These are phyloP conservation scores for Ceratobasidium sp. DNA, from an alignment of 1,284 basidiomycete species.

Conservation along the genomic window DNA sequence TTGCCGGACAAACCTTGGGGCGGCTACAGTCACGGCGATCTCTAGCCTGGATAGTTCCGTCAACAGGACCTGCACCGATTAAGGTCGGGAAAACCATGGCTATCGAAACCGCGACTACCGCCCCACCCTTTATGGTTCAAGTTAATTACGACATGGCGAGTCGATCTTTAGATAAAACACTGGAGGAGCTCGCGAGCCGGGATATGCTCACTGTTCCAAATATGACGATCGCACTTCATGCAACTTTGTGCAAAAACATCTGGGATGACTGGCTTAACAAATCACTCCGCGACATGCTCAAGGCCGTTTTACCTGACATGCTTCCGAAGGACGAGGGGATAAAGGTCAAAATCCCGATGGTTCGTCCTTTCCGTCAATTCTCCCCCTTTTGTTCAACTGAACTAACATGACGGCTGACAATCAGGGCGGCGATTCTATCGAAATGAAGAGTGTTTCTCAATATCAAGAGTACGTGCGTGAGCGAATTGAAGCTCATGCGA, in stretches of 20 bases:
- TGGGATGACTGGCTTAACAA: constrained; percentile 30
- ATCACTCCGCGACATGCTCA: not conserved
- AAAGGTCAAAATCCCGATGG: not conserved
- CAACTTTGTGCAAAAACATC: constrained; percentile 2
- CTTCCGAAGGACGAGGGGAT: not conserved
- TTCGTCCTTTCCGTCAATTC: not conserved
- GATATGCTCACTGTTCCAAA: not conserved
- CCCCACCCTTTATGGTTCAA: not conserved
- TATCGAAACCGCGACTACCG: not conserved
- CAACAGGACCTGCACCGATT: too few species aligned
- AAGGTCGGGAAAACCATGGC: not conserved
- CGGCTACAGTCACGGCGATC: too few species aligned
- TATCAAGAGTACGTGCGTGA: constrained; percentile 18
- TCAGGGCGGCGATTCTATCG: not conserved
- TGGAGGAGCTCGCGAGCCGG: not conserved
- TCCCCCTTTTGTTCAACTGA: not conserved
- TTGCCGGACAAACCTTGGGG: not conserved
- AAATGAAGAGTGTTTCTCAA: not conserved
- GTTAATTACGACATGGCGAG: constrained; percentile 23
- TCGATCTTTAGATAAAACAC: constrained; percentile 1
- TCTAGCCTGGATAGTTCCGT: too few species aligned
- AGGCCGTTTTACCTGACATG: not conserved
- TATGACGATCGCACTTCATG: constrained; percentile 18
- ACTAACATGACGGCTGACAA: too few species aligned
- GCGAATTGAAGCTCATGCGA: constrained; percentile 17